Percentiles rank a stretch among this genome's conserved stretches.
Evolutionary conservation across 176 grass and related monocot genomes (phyloP).

Genomic region (Guadua angustifolia): DNA sequence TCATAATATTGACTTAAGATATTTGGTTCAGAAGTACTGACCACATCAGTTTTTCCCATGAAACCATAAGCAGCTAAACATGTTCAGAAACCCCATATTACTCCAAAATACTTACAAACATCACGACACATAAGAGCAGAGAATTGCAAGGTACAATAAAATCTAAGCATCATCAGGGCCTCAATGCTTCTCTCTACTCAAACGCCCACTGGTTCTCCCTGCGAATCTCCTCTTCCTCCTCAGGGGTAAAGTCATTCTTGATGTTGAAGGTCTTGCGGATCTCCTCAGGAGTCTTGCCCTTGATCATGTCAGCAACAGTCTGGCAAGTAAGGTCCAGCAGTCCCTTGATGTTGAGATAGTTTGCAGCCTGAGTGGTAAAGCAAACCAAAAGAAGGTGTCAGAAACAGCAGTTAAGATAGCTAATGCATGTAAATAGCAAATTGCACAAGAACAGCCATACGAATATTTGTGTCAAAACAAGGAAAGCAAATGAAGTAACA

Average conservation of each 20-base stretch:
- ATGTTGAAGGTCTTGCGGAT: slow-evolving; percentile 58
- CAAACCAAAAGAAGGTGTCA: background rate
- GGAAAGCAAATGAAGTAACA: background rate
- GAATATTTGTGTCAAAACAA: background rate
- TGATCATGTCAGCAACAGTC: slow-evolving; percentile 56
- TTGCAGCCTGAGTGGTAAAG: slow-evolving; percentile 22
- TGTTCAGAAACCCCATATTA: background rate
- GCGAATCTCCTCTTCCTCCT: slow-evolving; percentile 58
- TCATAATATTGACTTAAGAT: slow-evolving; percentile 15
- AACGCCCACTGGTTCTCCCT: slow-evolving; percentile 58
- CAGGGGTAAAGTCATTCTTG: slow-evolving; percentile 50
- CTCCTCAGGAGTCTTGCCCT: slow-evolving; percentile 53
- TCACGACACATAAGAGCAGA: slow-evolving; percentile 33
- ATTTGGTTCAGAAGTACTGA: slow-evolving; percentile 31
- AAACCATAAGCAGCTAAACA: slow-evolving; percentile 14
- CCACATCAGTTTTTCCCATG: slow-evolving; percentile 10
- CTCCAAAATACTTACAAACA: slow-evolving; percentile 51
- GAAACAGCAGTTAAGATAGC: background rate
- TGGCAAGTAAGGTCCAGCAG: slow-evolving; percentile 51
- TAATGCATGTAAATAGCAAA: background rate
- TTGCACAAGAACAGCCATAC: background rate
- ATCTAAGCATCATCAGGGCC: background rate
- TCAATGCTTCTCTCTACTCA: slow-evolving; percentile 20
- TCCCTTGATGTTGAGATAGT: slow-evolving; percentile 56
- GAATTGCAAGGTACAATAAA: background rate